Percentiles rank a stretch among this genome's conserved stretches.
Conservation (phyloP, 2,329 filamentous ascomycete species). For the Stemphylium vesicarium region DNA sequence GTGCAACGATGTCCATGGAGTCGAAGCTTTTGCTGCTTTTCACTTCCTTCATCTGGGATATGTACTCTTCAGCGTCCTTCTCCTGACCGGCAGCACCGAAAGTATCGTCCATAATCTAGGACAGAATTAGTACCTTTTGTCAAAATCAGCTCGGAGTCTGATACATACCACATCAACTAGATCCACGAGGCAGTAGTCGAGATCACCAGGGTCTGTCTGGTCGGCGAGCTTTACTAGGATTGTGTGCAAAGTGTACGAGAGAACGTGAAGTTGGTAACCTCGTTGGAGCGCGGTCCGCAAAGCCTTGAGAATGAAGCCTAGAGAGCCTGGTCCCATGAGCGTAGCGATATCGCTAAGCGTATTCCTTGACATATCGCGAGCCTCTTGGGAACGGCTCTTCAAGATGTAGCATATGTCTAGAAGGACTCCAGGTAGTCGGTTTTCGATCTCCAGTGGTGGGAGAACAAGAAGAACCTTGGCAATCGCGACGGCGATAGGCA, state of each 20-base stretch:
- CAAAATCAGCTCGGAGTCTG: neutral
- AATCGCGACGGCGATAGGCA: slow-evolving; percentile 86
- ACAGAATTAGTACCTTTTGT: neutral
- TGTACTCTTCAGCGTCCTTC: slow-evolving; percentile 95
- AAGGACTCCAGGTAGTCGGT: slow-evolving; percentile 79
- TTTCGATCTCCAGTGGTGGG: slow-evolving; percentile 72
- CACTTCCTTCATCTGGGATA: slow-evolving; percentile 94
- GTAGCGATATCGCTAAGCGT: slow-evolving; percentile 84
- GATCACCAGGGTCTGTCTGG: slow-evolving; percentile 76
- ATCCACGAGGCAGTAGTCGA: slow-evolving; percentile 83
- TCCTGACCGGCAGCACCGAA: slow-evolving; percentile 93
- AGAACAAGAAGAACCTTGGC: slow-evolving; percentile 86
- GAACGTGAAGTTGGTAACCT: slow-evolving; percentile 91
- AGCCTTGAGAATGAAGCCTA: slow-evolving; percentile 94
- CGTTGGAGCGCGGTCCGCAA: slow-evolving; percentile 79
- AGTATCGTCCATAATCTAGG: slow-evolving; percentile 85
- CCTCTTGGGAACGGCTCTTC: slow-evolving; percentile 84
- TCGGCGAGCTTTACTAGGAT: slow-evolving; percentile 80
- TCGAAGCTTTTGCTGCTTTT: slow-evolving; percentile 99
- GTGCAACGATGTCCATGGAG: slow-evolving; percentile 91
- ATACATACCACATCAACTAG: slow-evolving; percentile 70
- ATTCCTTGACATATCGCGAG: slow-evolving; percentile 87
- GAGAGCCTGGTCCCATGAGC: slow-evolving; percentile 79
- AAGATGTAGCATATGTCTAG: slow-evolving; percentile 94
- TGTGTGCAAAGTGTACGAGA: slow-evolving; percentile 93